Percentiles rank a stretch among this genome's conserved stretches.
These are phyloP conservation scores for Pueraria montana DNA, from an alignment of 306 rosid genomes.

Conservation along the genomic window DNA sequence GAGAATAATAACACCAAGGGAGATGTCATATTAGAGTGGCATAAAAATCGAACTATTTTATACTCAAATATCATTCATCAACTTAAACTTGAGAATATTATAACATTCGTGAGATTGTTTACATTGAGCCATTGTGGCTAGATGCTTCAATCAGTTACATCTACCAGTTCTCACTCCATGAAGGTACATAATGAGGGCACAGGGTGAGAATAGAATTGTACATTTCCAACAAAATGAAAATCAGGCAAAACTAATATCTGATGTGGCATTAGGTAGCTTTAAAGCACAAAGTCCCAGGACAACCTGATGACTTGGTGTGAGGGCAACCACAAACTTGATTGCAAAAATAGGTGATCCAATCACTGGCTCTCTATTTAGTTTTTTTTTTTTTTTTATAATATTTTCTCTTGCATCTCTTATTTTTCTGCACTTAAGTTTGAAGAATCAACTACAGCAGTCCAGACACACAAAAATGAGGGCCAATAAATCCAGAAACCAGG, in stretches of 20 bases:
- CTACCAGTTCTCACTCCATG: not conserved
- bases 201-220: not conserved
- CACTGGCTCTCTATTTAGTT: not conserved
- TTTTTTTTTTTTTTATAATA: too few species aligned
- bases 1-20: conserved; percentile 40
- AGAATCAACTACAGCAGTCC: too few species aligned
- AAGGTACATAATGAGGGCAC: not conserved
- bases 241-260: conserved; percentile 3
- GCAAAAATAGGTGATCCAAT: conserved; percentile 19
- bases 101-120: conserved; percentile 25
- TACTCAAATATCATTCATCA: conserved; percentile 29
- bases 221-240: not conserved
- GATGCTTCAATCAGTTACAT: not conserved
- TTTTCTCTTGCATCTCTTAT: too few species aligned
- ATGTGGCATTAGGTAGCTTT: not conserved
- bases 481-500: conserved; percentile 7
- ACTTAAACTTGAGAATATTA: conserved; percentile 22
- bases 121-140: conserved; percentile 13
- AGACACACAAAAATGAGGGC: not conserved
- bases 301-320: not conserved
- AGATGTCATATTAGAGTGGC: conserved; percentile 31
- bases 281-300: conserved; percentile 5
- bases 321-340: not conserved
- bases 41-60: conserved; percentile 33
- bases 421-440: not conserved